Evolutionary conservation across 768 basidiomycete genomes (phyloP).

Genomic region (Rossbeevera mucosa): DNA sequence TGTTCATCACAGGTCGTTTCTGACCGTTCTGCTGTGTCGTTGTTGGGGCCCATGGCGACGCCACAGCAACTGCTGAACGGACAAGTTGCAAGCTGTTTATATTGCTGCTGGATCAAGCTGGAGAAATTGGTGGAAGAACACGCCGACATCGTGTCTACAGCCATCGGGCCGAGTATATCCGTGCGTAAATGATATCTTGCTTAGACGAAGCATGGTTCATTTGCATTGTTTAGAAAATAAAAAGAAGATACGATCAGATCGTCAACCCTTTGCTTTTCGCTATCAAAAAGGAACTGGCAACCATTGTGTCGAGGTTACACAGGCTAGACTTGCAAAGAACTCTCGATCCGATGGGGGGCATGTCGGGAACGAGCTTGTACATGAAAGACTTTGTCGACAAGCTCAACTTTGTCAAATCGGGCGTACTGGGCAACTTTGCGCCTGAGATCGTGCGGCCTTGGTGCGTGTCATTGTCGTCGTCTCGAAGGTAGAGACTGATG

Average conservation of each 20-base stretch:
- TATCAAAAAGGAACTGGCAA: slow-evolving; percentile 75
- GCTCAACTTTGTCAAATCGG: slow-evolving; percentile 71
- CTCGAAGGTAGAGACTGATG: background rate
- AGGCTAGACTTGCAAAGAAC: slow-evolving; percentile 76
- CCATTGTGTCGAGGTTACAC: slow-evolving; percentile 80
- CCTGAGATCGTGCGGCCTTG: slow-evolving; percentile 72
- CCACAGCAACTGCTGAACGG: slow-evolving; percentile 76
- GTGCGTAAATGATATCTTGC: slow-evolving; percentile 36
- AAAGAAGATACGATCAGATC: slow-evolving; percentile 46
- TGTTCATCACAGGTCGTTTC: slow-evolving; percentile 48
- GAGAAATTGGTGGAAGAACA: slow-evolving; percentile 25
- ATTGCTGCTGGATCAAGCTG: slow-evolving; percentile 23
- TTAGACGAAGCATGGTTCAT: background rate
- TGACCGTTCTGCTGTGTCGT: slow-evolving; percentile 66
- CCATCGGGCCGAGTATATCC: slow-evolving; percentile 53
- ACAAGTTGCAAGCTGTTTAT: slow-evolving; percentile 67
- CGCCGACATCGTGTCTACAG: slow-evolving; percentile 41
- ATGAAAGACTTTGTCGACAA: slow-evolving; percentile 83
- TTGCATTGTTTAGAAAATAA: slow-evolving; percentile 19
- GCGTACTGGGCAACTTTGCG: slow-evolving; percentile 71
- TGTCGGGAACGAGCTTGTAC: slow-evolving; percentile 62
- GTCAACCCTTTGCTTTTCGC: slow-evolving; percentile 59
- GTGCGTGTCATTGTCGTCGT: slow-evolving; percentile 36
- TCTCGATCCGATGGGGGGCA: slow-evolving; percentile 57
- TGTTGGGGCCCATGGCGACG: slow-evolving; percentile 75